Evolutionary conservation across 768 basidiomycete genomes (phyloP).

Genomic region (Boletus bicolor): DNA sequence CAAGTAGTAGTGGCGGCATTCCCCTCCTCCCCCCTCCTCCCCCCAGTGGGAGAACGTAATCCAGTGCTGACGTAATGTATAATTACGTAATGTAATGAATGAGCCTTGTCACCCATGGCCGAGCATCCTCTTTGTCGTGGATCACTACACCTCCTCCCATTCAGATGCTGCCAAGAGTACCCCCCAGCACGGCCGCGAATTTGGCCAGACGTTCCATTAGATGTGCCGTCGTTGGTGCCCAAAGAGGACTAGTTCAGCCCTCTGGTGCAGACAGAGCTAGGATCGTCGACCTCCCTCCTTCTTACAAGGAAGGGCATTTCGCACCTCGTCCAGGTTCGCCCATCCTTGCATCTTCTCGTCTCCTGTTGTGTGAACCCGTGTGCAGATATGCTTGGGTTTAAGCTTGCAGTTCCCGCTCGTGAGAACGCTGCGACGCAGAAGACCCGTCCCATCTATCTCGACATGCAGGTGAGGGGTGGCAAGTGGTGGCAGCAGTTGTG

Average conservation of each 20-base stretch:
- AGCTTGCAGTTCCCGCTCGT: slow-evolving; percentile 60
- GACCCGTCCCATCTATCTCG: slow-evolving; percentile 90
- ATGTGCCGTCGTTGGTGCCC: slow-evolving; percentile 26
- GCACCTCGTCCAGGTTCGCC: slow-evolving; percentile 63
- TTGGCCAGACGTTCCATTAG: slow-evolving; percentile 25
- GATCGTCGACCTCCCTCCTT: slow-evolving; percentile 75
- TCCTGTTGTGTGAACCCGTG: slow-evolving; percentile 1
- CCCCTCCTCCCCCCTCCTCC: slow-evolving; percentile 87
- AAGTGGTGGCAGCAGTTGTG: background rate
- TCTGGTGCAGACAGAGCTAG: slow-evolving; percentile 80
- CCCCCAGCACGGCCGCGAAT: slow-evolving; percentile 36
- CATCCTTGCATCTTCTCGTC: background rate
- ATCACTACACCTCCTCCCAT: slow-evolving; percentile 11
- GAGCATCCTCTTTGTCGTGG: slow-evolving; percentile 1
- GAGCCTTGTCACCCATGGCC: slow-evolving; percentile 2
- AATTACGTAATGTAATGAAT: slow-evolving; percentile 20
- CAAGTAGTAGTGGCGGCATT: slow-evolving; percentile 39
- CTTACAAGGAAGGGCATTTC: slow-evolving; percentile 66
- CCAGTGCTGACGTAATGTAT: slow-evolving; percentile 1
- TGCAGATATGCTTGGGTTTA: slow-evolving; percentile 87
- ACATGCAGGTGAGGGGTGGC: slow-evolving; percentile 76
- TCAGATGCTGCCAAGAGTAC: slow-evolving; percentile 58
- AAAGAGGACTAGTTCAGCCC: slow-evolving; percentile 73
- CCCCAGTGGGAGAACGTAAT: slow-evolving; percentile 49
- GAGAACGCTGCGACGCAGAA: slow-evolving; percentile 58